Base-by-base conservation (phyloP, 345 rosid genomes). In the Syzygium aqueum region DNA sequence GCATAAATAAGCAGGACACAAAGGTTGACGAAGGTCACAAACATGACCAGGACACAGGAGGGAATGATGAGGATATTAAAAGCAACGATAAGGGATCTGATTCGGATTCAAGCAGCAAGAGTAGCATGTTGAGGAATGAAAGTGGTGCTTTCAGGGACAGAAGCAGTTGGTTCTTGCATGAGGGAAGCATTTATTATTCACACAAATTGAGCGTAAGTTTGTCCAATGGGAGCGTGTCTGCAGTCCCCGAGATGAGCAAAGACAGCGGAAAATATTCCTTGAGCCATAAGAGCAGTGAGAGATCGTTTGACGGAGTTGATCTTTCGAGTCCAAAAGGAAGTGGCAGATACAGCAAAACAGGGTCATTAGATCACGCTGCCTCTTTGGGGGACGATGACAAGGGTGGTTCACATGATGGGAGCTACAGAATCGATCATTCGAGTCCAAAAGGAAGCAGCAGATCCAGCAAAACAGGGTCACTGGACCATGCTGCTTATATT, bases 101-200 rank as follows among this genome's bases (percentile, higher is more conserved):
- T 49, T 86, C n/a, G 22, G 83, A 83, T 86, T 86, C 59, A 6
- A 65, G 87, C 67, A 51, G 89, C 65, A 84, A 49, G 87, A 85
- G 84, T 84, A 77, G 87, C 85, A 33, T 54, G 28, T 77, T 87
- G 8, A 8, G 5, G 40, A 37, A 80, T 12, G 77, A 67, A 22
- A 88, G 85, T 50, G 67, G 11, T 25, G 14, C 46, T 13, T 43
- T 51, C 25, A 30, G 85, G 73, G 46, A 52, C 54, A 85, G 83
- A 51, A 88, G 87, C 84, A 63, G 86, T 15, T 33, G 61, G 59
- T 37, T 50, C 28, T 54, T 63, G 51, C 65, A 53, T 33, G 59
- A 65, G n/a, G 86, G 25, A 53, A 88, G 89, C 85, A 53, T 84
- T 10, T 82, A 78, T 25, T 8, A 54, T 15, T 67, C 57, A 9